Evolutionary conservation across 805 yeast genomes (phyloP).

Genomic region (Kluyveromyces starmeri): DNA sequence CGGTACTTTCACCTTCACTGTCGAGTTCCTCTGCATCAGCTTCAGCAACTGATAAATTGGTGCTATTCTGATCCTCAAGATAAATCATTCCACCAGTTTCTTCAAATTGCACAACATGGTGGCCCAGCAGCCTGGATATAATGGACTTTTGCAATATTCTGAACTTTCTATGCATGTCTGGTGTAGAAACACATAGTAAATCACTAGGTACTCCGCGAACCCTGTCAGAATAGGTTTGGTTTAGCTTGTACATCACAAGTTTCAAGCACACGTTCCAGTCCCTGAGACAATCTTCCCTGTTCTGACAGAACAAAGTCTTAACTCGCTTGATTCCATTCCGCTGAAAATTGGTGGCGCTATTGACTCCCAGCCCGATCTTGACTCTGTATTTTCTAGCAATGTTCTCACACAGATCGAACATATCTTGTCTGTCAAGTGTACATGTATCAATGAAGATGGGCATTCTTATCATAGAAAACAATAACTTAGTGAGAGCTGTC

Average conservation of each 20-base stretch:
- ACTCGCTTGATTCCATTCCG: conserved; percentile 14
- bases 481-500: conserved; percentile 10
- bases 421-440: conserved; percentile 22
- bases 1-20: too few relatives aligned
- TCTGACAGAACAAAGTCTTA: conserved; percentile 10
- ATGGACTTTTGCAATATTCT: conserved; percentile 14
- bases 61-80: conserved; percentile 16
- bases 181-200: conserved; percentile 12
- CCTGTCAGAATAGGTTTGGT: conserved; percentile 13
- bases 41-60: too few relatives aligned
- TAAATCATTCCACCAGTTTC: conserved; percentile 17
- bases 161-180: conserved; percentile 12
- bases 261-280: conserved; percentile 24
- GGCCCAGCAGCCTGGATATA: conserved; percentile 12
- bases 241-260: conserved; percentile 14
- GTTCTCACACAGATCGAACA: conserved; percentile 22
- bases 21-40: too few relatives aligned
- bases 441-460: conserved; percentile 26
- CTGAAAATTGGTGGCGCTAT: conserved; percentile 13
- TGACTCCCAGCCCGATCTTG: conserved; percentile 24
- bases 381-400: conserved; percentile 17
- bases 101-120: conserved; percentile 17
- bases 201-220: conserved; percentile 21
- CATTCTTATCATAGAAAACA: conserved; percentile 16
- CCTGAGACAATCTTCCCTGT: conserved; percentile 16